Evolutionary conservation across 257 asterid genomes (phyloP).

Genomic region (Dorcoceras hygrometricum): DNA sequence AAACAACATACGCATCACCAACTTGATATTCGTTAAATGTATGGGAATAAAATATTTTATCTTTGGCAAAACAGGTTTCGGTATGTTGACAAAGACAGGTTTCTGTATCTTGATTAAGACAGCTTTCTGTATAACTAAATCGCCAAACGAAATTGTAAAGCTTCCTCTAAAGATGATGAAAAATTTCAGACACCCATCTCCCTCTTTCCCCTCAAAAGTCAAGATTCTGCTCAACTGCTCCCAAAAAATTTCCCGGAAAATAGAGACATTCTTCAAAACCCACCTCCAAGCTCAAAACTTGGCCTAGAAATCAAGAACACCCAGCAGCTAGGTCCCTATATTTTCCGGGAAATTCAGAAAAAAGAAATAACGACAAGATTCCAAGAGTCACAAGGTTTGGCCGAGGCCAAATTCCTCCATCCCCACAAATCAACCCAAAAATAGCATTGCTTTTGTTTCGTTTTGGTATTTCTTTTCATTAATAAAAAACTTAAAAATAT

Average conservation of each 20-base stretch:
- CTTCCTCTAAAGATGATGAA: conserved; percentile 10
- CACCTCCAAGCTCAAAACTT: conserved; percentile 26
- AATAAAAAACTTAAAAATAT: conserved; percentile 15
- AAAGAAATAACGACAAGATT: conserved; percentile 23
- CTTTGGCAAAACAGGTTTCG: conserved; percentile 46
- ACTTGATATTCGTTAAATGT: conserved; percentile 30
- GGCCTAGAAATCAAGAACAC: conserved; percentile 37
- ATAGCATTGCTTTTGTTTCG: not conserved
- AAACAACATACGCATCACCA: conserved; percentile 28
- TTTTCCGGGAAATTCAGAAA: conserved; percentile 35
- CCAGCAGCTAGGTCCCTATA: conserved; percentile 28
- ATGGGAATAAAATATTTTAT: conserved; percentile 19
- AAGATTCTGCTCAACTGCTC: conserved; percentile 25
- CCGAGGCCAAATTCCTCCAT: conserved; percentile 22
- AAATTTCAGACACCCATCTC: conserved; percentile 25
- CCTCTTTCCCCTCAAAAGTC: conserved; percentile 29
- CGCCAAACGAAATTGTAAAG: conserved; percentile 18
- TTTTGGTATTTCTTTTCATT: not conserved
- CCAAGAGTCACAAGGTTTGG: conserved; percentile 27
- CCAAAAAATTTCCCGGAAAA: conserved; percentile 17
- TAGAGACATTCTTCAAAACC: conserved; percentile 26
- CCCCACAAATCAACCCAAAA: conserved; percentile 19
- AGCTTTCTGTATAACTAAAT: conserved; percentile 30
- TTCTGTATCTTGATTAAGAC: conserved; percentile 53
- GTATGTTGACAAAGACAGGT: conserved; percentile 54